These are phyloP conservation scores for Priceomyces castillae DNA, from an alignment of 805 yeast genomes.

Conservation along the genomic window DNA sequence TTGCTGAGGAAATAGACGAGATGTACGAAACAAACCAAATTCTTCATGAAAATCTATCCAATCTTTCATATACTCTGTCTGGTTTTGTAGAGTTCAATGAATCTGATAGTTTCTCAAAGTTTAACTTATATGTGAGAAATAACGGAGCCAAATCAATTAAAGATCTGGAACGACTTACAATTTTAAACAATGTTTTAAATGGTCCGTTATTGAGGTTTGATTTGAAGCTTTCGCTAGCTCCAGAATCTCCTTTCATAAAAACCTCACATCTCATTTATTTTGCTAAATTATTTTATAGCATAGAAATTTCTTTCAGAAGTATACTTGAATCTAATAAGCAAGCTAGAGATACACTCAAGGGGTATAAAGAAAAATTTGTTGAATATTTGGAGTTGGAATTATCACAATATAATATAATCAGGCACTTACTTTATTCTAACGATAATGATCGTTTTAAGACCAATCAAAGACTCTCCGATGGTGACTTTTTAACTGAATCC, in stretches of 20 bases:
- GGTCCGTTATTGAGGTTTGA: conserved; percentile 30
- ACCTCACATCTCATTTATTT: conserved; percentile 28
- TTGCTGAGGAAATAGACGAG: conserved; percentile 41
- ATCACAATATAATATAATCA: conserved; percentile 19
- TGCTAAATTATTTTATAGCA: conserved; percentile 34
- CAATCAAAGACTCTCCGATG: conserved; percentile 13
- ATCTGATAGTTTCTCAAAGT: conserved; percentile 15
- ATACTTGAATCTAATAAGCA: conserved; percentile 12
- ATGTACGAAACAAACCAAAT: conserved; percentile 24
- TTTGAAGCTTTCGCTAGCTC: conserved; percentile 17
- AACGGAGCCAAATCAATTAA: conserved; percentile 18
- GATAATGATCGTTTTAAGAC: conserved; percentile 17
- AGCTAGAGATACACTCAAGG: conserved; percentile 13
- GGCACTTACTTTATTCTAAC: conserved; percentile 12
- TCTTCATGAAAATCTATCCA: conserved; percentile 25
- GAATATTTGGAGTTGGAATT: conserved; percentile 25
- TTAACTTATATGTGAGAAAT: conserved; percentile 18
- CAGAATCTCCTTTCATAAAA: conserved; percentile 16
- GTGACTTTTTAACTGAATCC: conserved; percentile 8
- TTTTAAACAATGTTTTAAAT: conserved; percentile 28
- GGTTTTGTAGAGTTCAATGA: conserved; percentile 25
- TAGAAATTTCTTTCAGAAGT: conserved; percentile 23
- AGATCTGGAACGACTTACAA: conserved; percentile 18
- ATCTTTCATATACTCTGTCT: conserved; percentile 31
- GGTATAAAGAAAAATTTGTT: conserved; percentile 23